Percentiles rank a stretch among this genome's conserved stretches.
These are phyloP conservation scores for Aspergillus baeticus DNA, from an alignment of 495 filamentous ascomycete species.

Conservation along the genomic window DNA sequence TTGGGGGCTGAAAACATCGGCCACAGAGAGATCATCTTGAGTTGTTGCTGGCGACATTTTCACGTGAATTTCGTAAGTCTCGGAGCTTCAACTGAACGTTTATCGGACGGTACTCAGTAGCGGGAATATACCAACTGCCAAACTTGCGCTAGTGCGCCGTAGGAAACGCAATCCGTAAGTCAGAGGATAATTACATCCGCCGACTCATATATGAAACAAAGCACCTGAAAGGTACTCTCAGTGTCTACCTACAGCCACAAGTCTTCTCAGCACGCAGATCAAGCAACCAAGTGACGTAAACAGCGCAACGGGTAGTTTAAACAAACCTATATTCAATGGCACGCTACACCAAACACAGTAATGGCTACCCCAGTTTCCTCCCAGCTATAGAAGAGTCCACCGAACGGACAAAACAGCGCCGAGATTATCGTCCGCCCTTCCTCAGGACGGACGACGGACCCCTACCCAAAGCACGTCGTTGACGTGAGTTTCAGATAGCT, in stretches of 20 bases:
- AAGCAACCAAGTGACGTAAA: not conserved
- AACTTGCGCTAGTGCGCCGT: slow-evolving; percentile 7
- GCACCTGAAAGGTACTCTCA: slow-evolving; percentile 20
- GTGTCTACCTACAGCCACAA: slow-evolving; percentile 8
- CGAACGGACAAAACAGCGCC: slow-evolving; percentile 11
- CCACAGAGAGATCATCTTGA: slow-evolving; percentile 43
- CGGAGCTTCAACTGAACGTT: not conserved
- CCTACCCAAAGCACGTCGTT: slow-evolving; percentile 51
- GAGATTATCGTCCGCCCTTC: slow-evolving; percentile 57
- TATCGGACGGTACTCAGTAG: not conserved
- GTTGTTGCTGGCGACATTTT: slow-evolving; percentile 13
- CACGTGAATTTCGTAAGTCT: not conserved
- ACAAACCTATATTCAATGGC: not conserved
- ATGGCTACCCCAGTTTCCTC: not conserved
- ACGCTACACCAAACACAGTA: not conserved
- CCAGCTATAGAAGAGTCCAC: not conserved
- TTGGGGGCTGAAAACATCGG: slow-evolving; percentile 46
- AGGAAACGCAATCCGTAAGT: slow-evolving; percentile 7
- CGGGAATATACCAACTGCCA: slow-evolving; percentile 2
- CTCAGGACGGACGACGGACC: slow-evolving; percentile 58
- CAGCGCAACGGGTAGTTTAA: not conserved
- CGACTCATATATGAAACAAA: slow-evolving; percentile 20
- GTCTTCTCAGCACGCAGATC: too few relatives aligned
- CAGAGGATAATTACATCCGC: slow-evolving; percentile 22
- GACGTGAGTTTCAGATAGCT: slow-evolving; percentile 23